These are phyloP conservation scores for Ocimum tenuiflorum DNA, from an alignment of 257 asterid genomes.

Conservation along the genomic window DNA sequence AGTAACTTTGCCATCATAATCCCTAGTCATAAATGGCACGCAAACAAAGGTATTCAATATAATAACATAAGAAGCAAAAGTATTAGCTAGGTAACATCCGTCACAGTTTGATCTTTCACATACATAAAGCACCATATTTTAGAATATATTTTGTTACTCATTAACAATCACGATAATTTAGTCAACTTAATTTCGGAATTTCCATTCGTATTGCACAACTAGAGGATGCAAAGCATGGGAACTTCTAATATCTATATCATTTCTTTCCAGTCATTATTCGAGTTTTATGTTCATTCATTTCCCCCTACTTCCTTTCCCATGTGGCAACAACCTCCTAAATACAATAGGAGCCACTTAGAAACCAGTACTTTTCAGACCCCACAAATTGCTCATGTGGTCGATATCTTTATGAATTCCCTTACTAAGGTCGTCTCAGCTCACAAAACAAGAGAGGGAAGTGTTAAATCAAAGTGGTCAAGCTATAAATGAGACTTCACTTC, in stretches of 20 bases:
- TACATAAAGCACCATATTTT: not conserved
- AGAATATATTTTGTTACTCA: not conserved
- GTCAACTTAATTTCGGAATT: no score
- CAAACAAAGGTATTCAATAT: not conserved
- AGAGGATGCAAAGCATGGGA: no score
- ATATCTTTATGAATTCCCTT: not conserved
- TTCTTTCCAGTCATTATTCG: no score
- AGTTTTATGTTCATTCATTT: not conserved
- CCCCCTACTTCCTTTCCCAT: not conserved
- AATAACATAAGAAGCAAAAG: not conserved
- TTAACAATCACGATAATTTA: no score
- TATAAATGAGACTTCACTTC: no score
- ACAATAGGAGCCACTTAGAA: not conserved
- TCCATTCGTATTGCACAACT: no score
- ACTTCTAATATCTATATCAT: not conserved
- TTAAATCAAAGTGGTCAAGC: not conserved
- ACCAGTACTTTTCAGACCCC: not conserved
- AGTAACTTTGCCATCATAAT: conserved; percentile 94
- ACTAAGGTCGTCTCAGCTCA: not conserved
- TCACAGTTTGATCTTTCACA: conserved; percentile 9
- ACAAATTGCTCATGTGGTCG: not conserved
- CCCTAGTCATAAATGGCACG: conserved; percentile 41
- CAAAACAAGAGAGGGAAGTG: not conserved
- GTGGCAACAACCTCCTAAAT: not conserved
- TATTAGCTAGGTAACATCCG: not conserved